Percentiles rank a stretch among this genome's conserved stretches.
Conservation (phyloP, 2,329 filamentous ascomycete genomes). For the Exophiala mesophila region DNA sequence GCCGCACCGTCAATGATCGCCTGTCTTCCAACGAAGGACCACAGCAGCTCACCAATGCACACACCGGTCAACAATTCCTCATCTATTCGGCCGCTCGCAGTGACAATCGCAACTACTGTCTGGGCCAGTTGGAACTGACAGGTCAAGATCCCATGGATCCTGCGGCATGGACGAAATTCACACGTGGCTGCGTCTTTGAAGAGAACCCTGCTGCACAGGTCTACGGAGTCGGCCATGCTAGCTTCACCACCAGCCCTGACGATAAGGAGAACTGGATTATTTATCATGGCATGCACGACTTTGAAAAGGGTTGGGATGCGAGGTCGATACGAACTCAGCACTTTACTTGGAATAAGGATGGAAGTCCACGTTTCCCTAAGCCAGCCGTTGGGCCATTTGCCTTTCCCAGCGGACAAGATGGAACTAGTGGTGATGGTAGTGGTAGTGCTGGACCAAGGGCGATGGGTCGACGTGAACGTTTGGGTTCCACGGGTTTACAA, state of each 20-base stretch:
- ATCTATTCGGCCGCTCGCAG: slow-evolving; percentile 47
- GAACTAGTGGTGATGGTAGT: too few relatives aligned
- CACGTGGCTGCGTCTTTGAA: slow-evolving; percentile 46
- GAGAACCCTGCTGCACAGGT: slow-evolving; percentile 43
- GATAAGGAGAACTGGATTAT: slow-evolving; percentile 48
- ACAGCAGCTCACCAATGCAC: slow-evolving; percentile 45
- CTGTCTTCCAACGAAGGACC: slow-evolving; percentile 49
- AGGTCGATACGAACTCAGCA: slow-evolving; percentile 47
- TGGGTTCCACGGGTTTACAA: too few relatives aligned
- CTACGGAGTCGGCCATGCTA: slow-evolving; percentile 49
- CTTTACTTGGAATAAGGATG: slow-evolving; percentile 45
- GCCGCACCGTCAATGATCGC: slow-evolving; percentile 33
- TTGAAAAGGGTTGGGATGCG: slow-evolving; percentile 44
- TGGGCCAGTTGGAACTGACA: slow-evolving; percentile 47
- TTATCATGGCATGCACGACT: slow-evolving; percentile 50
- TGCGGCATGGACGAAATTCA: slow-evolving; percentile 45
- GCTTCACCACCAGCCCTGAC: slow-evolving; percentile 47
- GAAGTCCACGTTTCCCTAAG: slow-evolving; percentile 43
- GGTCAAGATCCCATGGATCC: slow-evolving; percentile 48
- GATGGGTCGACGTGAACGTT: too few relatives aligned
- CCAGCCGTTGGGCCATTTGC: slow-evolving; percentile 47
- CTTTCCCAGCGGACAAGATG: slow-evolving; percentile 30
- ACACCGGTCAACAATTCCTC: slow-evolving; percentile 46
- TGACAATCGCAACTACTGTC: slow-evolving; percentile 52
- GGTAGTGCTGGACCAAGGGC: too few relatives aligned